Conservation (phyloP, 1,284 basidiomycete genomes). For the Mycosarcoma maydis region DNA sequence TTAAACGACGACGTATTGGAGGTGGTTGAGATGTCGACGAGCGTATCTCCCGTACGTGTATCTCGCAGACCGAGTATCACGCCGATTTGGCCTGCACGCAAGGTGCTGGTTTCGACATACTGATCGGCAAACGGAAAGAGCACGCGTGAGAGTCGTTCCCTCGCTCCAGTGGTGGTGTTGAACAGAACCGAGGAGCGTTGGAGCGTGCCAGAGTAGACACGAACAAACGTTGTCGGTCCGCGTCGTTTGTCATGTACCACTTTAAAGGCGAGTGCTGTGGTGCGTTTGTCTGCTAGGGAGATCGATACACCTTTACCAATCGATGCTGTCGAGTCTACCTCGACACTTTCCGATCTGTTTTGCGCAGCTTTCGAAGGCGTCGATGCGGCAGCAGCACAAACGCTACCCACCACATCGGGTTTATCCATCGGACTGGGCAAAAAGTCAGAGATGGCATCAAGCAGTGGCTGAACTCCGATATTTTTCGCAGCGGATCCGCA, state of each 20-base stretch:
- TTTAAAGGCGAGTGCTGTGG: slow-evolving; percentile 79
- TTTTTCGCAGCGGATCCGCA: slow-evolving; percentile 84
- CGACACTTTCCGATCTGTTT: neutral
- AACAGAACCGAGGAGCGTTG: slow-evolving; percentile 75
- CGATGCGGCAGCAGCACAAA: slow-evolving; percentile 2
- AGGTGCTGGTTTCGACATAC: slow-evolving; percentile 79
- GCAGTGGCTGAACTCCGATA: slow-evolving; percentile 80
- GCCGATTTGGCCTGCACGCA: slow-evolving; percentile 84
- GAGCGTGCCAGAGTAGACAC: slow-evolving; percentile 80
- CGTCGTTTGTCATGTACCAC: slow-evolving; percentile 83
- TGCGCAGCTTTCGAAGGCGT: neutral
- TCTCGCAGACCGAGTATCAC: slow-evolving; percentile 83
- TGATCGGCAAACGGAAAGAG: slow-evolving; percentile 82
- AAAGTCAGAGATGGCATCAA: slow-evolving; percentile 82
- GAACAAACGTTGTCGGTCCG: slow-evolving; percentile 90
- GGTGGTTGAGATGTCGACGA: slow-evolving; percentile 67
- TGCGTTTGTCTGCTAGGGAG: slow-evolving; percentile 21
- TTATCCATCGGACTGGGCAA: slow-evolving; percentile 76
- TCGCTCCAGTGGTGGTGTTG: slow-evolving; percentile 76
- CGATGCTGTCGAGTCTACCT: neutral
- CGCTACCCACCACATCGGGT: slow-evolving; percentile 22
- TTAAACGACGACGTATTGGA: neutral
- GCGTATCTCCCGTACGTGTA: slow-evolving; percentile 87
- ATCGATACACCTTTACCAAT: slow-evolving; percentile 61
- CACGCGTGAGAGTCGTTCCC: slow-evolving; percentile 80